Conservation (phyloP, 1,284 basidiomycete genomes). For the Cryptococcus sp. region DNA sequence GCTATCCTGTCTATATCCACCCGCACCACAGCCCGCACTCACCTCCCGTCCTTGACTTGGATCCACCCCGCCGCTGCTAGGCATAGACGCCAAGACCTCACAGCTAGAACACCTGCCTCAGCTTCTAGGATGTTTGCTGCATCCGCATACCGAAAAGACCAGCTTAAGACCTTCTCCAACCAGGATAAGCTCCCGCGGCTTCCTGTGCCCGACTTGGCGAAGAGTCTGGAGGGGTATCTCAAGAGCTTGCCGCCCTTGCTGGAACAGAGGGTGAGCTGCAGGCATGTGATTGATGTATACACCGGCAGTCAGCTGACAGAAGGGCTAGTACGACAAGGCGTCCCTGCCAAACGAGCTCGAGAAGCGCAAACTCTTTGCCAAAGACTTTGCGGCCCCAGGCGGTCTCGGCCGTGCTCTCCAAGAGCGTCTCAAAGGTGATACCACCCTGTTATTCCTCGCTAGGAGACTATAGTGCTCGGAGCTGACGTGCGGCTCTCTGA, state of each 20-base stretch:
- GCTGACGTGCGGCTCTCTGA: too few species aligned
- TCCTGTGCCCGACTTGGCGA: slow-evolving; percentile 77
- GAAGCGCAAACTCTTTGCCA: slow-evolving; percentile 62
- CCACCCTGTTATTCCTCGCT: neutral
- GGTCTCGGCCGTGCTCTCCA: slow-evolving; percentile 73
- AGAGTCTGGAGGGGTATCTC: slow-evolving; percentile 76
- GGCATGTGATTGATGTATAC: neutral
- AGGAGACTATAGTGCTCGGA: too few species aligned
- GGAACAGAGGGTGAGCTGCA: slow-evolving; percentile 61
- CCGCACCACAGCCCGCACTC: too few species aligned
- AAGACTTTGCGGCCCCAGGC: slow-evolving; percentile 62
- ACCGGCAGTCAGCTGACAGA: slow-evolving; percentile 13
- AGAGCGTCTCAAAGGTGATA: slow-evolving; percentile 72
- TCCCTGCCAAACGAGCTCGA: slow-evolving; percentile 60
- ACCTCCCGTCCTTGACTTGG: too few species aligned
- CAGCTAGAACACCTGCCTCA: too few species aligned
- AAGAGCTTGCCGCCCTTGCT: slow-evolving; percentile 76
- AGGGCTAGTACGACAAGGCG: slow-evolving; percentile 53
- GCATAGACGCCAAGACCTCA: neutral
- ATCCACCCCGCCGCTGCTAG: too few species aligned
- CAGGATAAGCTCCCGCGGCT: slow-evolving; percentile 60
- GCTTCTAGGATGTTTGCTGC: slow-evolving; percentile 34
- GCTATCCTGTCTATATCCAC: too few species aligned
- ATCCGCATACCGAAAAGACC: slow-evolving; percentile 21
- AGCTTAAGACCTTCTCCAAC: slow-evolving; percentile 52